Evolutionary conservation across 306 rosid genomes (phyloP), one percentile per base, ranked within the genome.

Genomic region (Corylus americana): DNA sequence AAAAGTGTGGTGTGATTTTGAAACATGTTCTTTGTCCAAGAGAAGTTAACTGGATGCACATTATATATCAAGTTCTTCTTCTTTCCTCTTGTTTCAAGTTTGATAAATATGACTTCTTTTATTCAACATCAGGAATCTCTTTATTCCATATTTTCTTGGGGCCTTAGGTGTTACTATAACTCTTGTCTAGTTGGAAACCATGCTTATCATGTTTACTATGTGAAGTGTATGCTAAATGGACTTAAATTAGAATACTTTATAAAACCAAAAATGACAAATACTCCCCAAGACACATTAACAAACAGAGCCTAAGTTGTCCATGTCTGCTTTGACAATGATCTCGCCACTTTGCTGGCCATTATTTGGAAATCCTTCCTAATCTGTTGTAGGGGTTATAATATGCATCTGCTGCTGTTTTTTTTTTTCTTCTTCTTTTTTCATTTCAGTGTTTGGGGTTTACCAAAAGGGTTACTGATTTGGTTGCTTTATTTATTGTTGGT

Each of bases 1-100:
- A n/a, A n/a, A n/a, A n/a, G n/a, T n/a, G n/a, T n/a, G n/a, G n/a
- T n/a, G n/a, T n/a, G n/a, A n/a, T n/a, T n/a, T n/a, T n/a, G n/a
- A n/a, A n/a, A n/a, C n/a, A n/a, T n/a, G n/a, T 95, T 89, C 87
- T 98, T 57, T 97, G 99, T 71, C 97, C 98, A 69, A 90, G 96
- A 85, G 91, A 90, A 66, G 95, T 96, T 74, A 95, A 95, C 71
- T 95, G 99, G 99, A 84, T 95, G 91, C 97, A 95, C 87, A 88
- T 93, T 83, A 82, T 93, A 74, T 95, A 90, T 79, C 94, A 91
- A 97, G 99, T 95, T 79, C 71, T 63, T 29, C 51, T 18, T 75
- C 71, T 71, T 54, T 69, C 72, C 17, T 73, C 7, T 73, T 59
- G 66, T 67, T 53, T 86, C 14, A 20, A 69, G 71, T 71, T 62